phyloP scores from a whole-genome alignment of 2,329 filamentous ascomycete species.

The Hypoxylon sp. region DNA sequence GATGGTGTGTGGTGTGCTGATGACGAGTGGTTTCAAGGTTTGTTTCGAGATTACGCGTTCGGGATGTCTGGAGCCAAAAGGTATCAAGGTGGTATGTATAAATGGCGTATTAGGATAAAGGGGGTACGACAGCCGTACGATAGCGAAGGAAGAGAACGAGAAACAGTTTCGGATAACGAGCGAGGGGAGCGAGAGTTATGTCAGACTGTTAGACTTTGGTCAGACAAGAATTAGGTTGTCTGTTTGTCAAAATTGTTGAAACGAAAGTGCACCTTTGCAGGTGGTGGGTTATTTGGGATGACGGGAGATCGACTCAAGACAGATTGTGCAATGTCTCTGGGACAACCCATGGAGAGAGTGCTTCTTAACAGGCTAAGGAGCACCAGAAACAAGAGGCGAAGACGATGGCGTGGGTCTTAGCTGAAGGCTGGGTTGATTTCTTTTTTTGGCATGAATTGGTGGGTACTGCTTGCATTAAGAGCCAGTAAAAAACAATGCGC shows the following conservation, averaged over 20 bases:
- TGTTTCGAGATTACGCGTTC: constrained; percentile 49
- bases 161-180: constrained; percentile 33
- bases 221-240: constrained; percentile 11
- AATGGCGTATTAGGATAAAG: constrained; percentile 31
- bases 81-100: constrained; percentile 10
- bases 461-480: neutral
- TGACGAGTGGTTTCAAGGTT: constrained; percentile 35
- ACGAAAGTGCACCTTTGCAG: constrained; percentile 33
- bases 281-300: constrained; percentile 27
- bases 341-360: constrained; percentile 20
- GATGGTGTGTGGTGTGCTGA: constrained; percentile 34
- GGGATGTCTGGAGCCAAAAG: constrained; percentile 16
- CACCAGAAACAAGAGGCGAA: constrained; percentile 36
- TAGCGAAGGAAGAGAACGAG: constrained; percentile 39
- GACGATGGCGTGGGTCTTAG: constrained; percentile 22
- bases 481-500: constrained; percentile 22
- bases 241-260: constrained; percentile 25
- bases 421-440: constrained; percentile 36
- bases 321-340: constrained; percentile 39
- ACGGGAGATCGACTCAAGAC: constrained; percentile 34
- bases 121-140: constrained; percentile 11
- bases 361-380: constrained; percentile 24
- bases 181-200: constrained; percentile 22
- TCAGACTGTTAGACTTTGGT: constrained; percentile 8
- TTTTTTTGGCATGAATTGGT: constrained; percentile 38